Evolutionary conservation across 495 filamentous ascomycete species (phyloP).

Genomic region (Hypomontagnella monticulosa): DNA sequence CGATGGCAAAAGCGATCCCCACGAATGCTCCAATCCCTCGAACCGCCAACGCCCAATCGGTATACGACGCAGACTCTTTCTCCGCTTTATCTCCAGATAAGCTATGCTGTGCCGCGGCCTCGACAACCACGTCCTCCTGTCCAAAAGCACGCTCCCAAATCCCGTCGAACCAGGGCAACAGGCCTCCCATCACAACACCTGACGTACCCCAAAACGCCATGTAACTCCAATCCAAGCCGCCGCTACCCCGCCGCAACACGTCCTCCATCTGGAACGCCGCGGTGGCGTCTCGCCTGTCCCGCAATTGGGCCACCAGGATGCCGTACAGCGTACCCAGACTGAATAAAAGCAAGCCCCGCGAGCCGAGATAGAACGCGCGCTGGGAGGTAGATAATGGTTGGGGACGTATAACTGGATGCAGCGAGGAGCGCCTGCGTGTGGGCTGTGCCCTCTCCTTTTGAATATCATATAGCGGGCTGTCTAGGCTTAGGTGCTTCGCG

Average conservation of each 20-base stretch:
- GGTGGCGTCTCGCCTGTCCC: slow-evolving; percentile 28
- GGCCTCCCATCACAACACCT: slow-evolving; percentile 77
- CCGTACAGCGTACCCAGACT: slow-evolving; percentile 86
- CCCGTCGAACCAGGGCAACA: slow-evolving; percentile 86
- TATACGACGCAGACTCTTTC: slow-evolving; percentile 44
- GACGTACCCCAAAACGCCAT: slow-evolving; percentile 81
- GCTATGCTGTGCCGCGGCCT: slow-evolving; percentile 22
- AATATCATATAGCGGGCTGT: slow-evolving; percentile 43
- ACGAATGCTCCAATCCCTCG: slow-evolving; percentile 93
- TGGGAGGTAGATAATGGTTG: slow-evolving; percentile 32
- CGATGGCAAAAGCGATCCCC: slow-evolving; percentile 96
- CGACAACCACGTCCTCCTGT: slow-evolving; percentile 23
- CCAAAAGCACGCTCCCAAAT: slow-evolving; percentile 59
- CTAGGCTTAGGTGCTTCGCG: slow-evolving; percentile 42
- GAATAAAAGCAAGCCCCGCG: slow-evolving; percentile 76
- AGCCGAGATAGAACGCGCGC: slow-evolving; percentile 48
- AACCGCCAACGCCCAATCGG: slow-evolving; percentile 83
- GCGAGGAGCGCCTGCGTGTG: slow-evolving; percentile 35
- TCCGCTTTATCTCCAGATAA: slow-evolving; percentile 24
- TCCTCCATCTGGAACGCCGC: slow-evolving; percentile 67
- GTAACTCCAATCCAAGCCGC: slow-evolving; percentile 70
- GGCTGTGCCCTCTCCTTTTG: slow-evolving; percentile 40
- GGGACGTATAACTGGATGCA: slow-evolving; percentile 19
- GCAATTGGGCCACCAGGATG: slow-evolving; percentile 80
- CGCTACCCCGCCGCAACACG: slow-evolving; percentile 51